These are phyloP conservation scores for Canavalia ensiformis DNA, from an alignment of 306 rosid species.

Conservation along the genomic window DNA sequence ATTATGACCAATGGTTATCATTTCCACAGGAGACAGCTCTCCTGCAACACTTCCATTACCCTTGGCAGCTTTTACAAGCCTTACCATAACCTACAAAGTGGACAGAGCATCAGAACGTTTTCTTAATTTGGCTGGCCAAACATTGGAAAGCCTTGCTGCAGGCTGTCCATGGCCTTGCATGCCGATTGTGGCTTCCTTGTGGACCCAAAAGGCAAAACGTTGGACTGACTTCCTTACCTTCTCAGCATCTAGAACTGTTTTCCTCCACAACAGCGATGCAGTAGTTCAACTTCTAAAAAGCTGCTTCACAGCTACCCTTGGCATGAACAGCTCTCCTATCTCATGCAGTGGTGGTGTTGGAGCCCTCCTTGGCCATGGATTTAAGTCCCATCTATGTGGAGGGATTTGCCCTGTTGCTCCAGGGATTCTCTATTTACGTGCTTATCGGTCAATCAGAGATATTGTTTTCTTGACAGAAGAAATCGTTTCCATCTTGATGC, in stretches of 20 bases:
- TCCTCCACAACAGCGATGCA: constrained; percentile 84
- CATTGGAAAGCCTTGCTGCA: constrained; percentile 91
- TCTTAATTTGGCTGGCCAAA: constrained; percentile 92
- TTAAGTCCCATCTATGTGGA: constrained; percentile 76
- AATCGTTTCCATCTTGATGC: constrained; percentile 81
- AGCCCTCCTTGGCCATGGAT: constrained; percentile 95
- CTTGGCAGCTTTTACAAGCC: constrained; percentile 96
- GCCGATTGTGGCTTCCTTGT: constrained; percentile 97
- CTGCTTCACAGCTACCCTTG: constrained; percentile 96
- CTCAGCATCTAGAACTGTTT: constrained; percentile 91
- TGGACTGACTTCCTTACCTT: constrained; percentile 94
- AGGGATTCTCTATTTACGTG: constrained; percentile 89
- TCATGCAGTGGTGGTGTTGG: constrained; percentile 85
- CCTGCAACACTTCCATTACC: constrained; percentile 98
- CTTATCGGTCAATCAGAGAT: constrained; percentile 73
- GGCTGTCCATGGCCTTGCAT: constrained; percentile 99
- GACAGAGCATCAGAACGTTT: constrained; percentile 85
- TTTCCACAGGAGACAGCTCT: constrained; percentile 75
- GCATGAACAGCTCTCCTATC: constrained; percentile 69
- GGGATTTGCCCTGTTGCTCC: constrained; percentile 93
- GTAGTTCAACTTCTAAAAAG: constrained; percentile 88
- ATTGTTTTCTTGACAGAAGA: constrained; percentile 77
- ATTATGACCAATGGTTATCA: constrained; percentile 32
- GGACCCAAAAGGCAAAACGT: constrained; percentile 97
- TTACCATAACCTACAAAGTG: constrained; percentile 92